Conservation (phyloP, 2,329 filamentous ascomycete genomes). For the Fusarium concolor region DNA sequence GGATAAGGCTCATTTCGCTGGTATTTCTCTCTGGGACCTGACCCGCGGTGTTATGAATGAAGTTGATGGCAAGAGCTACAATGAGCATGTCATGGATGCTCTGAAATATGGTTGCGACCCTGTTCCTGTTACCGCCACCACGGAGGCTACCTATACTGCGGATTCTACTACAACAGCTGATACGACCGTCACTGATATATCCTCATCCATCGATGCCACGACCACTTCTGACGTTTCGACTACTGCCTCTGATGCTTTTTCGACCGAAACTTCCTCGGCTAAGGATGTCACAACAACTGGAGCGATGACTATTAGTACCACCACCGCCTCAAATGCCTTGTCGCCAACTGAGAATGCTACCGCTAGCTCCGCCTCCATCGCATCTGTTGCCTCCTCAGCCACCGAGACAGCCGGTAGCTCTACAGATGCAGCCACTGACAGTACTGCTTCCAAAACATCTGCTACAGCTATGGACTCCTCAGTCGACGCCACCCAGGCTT, state of each 20-base stretch:
- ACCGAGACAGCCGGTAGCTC: conserved; percentile 33
- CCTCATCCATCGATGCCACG: conserved; percentile 1
- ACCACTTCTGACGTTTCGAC: not conserved
- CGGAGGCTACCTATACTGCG: conserved; percentile 19
- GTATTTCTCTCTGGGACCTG: conserved; percentile 61
- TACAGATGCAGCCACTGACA: conserved; percentile 13
- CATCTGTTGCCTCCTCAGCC: not conserved
- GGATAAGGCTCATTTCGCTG: conserved; percentile 55
- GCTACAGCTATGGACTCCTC: conserved; percentile 7
- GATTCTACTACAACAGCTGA: conserved; percentile 20
- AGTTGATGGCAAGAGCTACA: conserved; percentile 51
- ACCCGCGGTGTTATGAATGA: conserved; percentile 50
- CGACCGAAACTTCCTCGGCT: conserved; percentile 12
- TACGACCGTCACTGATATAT: conserved; percentile 9
- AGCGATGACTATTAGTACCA: conserved; percentile 1
- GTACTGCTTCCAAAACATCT: not conserved
- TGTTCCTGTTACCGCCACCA: conserved; percentile 42
- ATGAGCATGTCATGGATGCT: conserved; percentile 53
- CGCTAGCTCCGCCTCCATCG: not conserved
- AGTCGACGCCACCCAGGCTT: not conserved
- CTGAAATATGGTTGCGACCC: conserved; percentile 53
- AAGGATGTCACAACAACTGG: conserved; percentile 4
- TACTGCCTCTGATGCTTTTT: conserved; percentile 1
- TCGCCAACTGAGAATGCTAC: conserved; percentile 19
- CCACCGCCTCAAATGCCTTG: conserved; percentile 8